Percentiles rank a stretch among this genome's conserved stretches.
Evolutionary conservation across 768 basidiomycete genomes (phyloP).

Genomic region (Pholiota microspora): DNA sequence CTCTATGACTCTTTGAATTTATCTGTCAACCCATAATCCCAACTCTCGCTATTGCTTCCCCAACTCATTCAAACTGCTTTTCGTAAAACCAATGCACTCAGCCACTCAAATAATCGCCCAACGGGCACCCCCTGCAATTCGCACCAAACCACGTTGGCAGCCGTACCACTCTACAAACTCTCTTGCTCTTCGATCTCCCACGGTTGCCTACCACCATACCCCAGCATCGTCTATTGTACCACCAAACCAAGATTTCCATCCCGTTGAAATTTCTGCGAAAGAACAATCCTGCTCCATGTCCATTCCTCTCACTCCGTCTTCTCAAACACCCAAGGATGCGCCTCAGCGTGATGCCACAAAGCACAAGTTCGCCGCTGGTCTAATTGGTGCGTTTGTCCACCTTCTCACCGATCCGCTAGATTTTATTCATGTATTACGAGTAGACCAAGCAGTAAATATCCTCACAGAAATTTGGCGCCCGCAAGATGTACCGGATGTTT

Average conservation of each 20-base stretch:
- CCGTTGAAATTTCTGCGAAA: conserved; percentile 21
- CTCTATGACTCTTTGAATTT: conserved; percentile 33
- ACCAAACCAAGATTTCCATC: conserved; percentile 40
- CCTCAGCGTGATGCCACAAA: conserved; percentile 39
- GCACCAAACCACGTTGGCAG: conserved; percentile 77
- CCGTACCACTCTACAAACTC: conserved; percentile 55
- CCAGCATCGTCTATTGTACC: conserved; percentile 55
- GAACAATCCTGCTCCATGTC: conserved; percentile 29
- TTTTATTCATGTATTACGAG: conserved; percentile 2
- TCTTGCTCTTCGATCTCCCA: conserved; percentile 37
- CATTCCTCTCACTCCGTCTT: conserved; percentile 14
- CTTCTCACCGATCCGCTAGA: neutral
- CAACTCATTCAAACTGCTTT: conserved; percentile 28
- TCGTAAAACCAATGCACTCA: conserved; percentile 34
- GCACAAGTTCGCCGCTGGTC: conserved; percentile 64
- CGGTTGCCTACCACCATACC: conserved; percentile 50
- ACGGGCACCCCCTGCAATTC: conserved; percentile 65
- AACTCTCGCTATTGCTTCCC: conserved; percentile 23
- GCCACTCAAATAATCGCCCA: conserved; percentile 59
- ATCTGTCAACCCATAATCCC: conserved; percentile 21
- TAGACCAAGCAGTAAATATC: conserved; percentile 79
- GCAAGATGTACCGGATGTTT: conserved; percentile 67
- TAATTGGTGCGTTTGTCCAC: conserved; percentile 59
- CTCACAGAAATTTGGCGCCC: conserved; percentile 80
- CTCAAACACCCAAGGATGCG: conserved; percentile 31